Evolutionary conservation across 2,329 filamentous ascomycete genomes (phyloP).

Genomic region (Blastomyces emzantsi): DNA sequence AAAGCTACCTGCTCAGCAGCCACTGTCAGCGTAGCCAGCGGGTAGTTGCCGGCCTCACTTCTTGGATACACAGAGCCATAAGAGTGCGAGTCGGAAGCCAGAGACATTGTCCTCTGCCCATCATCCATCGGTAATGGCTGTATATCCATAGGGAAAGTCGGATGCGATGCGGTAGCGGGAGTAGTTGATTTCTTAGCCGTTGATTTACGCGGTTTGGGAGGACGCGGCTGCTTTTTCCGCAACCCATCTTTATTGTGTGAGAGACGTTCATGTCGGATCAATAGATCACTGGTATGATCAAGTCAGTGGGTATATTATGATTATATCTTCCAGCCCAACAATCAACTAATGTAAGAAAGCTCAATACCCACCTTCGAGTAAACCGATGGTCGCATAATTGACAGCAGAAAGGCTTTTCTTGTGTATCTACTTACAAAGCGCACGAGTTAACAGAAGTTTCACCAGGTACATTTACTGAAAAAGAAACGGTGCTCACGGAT

Average conservation of each 20-base stretch:
- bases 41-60: conserved; percentile 21
- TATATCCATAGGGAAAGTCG: background rate
- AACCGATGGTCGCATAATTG: conserved; percentile 35
- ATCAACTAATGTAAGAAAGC: background rate
- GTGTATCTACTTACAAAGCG: conserved; percentile 23
- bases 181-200: conserved; percentile 16
- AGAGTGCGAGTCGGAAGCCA: background rate
- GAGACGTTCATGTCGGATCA: conserved; percentile 34
- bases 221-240: conserved; percentile 4
- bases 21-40: conserved; percentile 34
- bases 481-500: conserved; percentile 18
- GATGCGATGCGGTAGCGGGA: background rate
- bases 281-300: conserved; percentile 26
- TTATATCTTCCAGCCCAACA: background rate
- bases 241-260: conserved; percentile 26
- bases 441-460: background rate
- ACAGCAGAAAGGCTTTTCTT: conserved; percentile 35
- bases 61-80: conserved; percentile 15
- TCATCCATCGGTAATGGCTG: background rate
- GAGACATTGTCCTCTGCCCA: background rate
- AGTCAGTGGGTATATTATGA: background rate
- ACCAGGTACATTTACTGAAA: background rate
- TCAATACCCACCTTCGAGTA: conserved; percentile 28
- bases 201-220: conserved; percentile 18
- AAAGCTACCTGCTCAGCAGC: conserved; percentile 35